Conservation (phyloP, 306 rosid genomes). For the Argentina anserina region DNA sequence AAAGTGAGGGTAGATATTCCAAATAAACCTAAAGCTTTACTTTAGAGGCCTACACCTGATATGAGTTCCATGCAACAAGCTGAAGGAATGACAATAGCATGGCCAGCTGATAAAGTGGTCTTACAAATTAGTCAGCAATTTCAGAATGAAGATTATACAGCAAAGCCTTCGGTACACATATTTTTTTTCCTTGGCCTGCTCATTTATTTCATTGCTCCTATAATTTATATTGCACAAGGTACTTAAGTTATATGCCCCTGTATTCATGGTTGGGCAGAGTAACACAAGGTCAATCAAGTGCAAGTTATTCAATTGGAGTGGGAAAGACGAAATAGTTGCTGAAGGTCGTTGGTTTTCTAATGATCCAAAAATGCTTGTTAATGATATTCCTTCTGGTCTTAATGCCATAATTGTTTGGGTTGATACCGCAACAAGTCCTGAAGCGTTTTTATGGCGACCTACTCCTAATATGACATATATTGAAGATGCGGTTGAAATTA, state of each 20-base stretch:
- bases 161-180: not conserved
- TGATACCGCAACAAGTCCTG: too few species aligned
- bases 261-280: not conserved
- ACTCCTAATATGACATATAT: not conserved
- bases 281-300: not conserved
- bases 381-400: not conserved
- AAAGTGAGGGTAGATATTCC: not conserved
- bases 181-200: too few species aligned
- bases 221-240: too few species aligned
- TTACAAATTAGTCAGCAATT: not conserved
- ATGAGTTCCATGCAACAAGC: slow-evolving; percentile 1
- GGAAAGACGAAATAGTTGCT: not conserved
- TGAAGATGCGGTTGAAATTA: not conserved
- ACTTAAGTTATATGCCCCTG: too few species aligned
- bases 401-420: not conserved
- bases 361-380: too few species aligned
- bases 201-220: too few species aligned
- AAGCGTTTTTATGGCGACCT: slow-evolving; percentile 10
- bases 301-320: not conserved
- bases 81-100: too few species aligned
- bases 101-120: slow-evolving; percentile 13
- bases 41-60: slow-evolving; percentile 6
- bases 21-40: not conserved
- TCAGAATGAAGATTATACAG: not conserved
- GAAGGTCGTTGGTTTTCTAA: not conserved